Evolutionary conservation across 2,329 filamentous ascomycete genomes (phyloP).

Genomic region (Ophiobolus disseminans): DNA sequence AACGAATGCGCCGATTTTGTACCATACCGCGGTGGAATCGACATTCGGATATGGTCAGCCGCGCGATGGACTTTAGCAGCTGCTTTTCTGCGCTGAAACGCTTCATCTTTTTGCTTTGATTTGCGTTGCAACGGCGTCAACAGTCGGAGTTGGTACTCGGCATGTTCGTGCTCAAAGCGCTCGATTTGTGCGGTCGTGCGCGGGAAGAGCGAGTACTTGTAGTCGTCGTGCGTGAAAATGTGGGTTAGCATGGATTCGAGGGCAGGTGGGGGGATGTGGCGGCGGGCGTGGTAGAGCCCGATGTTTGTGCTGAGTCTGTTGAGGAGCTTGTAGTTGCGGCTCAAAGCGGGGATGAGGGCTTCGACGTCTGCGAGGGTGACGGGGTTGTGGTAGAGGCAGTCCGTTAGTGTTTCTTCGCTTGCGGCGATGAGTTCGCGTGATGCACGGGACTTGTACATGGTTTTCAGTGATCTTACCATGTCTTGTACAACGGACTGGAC

Average conservation of each 20-base stretch:
- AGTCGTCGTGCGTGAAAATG: conserved; percentile 3
- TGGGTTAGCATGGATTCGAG: conserved; percentile 8
- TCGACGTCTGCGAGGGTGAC: conserved; percentile 7
- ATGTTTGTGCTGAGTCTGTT: conserved; percentile 11
- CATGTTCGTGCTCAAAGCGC: not conserved
- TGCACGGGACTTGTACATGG: not conserved
- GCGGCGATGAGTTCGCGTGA: not conserved
- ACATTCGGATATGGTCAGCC: not conserved
- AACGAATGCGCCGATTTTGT: not conserved
- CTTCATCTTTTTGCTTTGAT: not conserved
- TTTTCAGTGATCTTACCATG: not conserved
- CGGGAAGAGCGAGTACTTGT: not conserved
- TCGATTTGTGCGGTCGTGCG: not conserved
- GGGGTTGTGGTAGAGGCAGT: conserved; percentile 1
- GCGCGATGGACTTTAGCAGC: not conserved
- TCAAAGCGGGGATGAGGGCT: conserved; percentile 4
- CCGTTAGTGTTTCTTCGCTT: not conserved
- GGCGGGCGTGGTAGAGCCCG: not conserved
- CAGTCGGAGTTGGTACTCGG: not conserved
- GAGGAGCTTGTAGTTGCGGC: not conserved
- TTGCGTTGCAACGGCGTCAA: too few species aligned
- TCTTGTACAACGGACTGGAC: too few species aligned
- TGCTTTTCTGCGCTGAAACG: not conserved
- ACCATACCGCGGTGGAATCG: not conserved
- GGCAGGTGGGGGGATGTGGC: not conserved